Evolutionary conservation across 345 rosid species (phyloP), one percentile per base, ranked within the genome.

Genomic region (Eucalyptus viminalis): DNA sequence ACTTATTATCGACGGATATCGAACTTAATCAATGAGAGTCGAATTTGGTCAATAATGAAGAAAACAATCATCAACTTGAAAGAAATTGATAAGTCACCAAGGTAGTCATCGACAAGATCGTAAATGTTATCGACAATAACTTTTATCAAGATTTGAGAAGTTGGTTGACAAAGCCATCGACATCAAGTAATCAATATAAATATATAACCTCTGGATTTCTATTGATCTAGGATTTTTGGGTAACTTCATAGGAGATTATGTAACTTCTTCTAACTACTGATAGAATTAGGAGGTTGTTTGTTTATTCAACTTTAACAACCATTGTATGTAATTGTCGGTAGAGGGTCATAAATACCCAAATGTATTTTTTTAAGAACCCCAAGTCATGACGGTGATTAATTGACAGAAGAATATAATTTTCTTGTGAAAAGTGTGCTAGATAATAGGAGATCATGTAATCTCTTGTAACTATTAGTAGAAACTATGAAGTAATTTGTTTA

Each of bases 301-400:
- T 34, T 34, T 5, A 34, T 69, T 34, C 2, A 69, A 69, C 24
- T 69, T 34, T 34, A 34, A 69, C 3, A 34, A 5, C 22, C 44
- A 5, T 34, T 69, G 40, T 4, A 69, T 9, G 7, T 31, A 69
- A 34, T 16, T 1, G 1, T 67, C 2, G 0, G 2, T n/a, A 4
- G 19, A 14, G 37, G 17, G 76, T 65, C 37, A 65, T 65, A n/a
- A 14, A 65, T 65, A 65, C 6, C 21, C 67, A 25, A 27, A 25
- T 4, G 37, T n/a, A 65, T n/a, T 27, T n/a, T 62, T 29, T 27
- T 65, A 25, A 65, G 76, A n/a, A n/a, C 3, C 34, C 76, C 69
- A 62, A 62, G 69, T 29, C 34, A 62, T 62, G 31, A 29, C 31
- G 0, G 69, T 62, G 31, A 62, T 1, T 29, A 62, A 62, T 62